phyloP scores from a whole-genome alignment of 805 yeast genomes.

The Candida nanaspora region DNA sequence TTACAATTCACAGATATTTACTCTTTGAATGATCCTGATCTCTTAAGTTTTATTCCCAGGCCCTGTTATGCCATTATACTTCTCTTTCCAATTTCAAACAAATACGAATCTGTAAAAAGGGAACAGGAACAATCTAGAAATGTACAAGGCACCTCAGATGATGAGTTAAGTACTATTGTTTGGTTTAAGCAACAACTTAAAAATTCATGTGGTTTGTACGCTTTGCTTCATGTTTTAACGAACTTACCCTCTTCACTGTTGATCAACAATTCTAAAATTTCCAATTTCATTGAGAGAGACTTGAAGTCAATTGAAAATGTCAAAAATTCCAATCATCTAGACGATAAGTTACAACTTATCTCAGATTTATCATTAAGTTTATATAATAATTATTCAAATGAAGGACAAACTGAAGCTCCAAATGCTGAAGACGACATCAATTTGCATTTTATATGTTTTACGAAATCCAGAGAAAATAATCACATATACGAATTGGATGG shows the following conservation, averaged over 20 bases:
- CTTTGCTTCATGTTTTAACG: slow-evolving; percentile 56
- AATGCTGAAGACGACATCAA: slow-evolving; percentile 45
- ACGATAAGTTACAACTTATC: slow-evolving; percentile 21
- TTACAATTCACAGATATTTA: slow-evolving; percentile 73
- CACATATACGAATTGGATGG: slow-evolving; percentile 85
- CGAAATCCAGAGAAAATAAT: slow-evolving; percentile 42
- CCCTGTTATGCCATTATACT: slow-evolving; percentile 74
- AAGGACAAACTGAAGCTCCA: slow-evolving; percentile 68
- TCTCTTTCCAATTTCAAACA: slow-evolving; percentile 69
- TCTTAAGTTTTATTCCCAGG: slow-evolving; percentile 71
- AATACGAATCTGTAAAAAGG: slow-evolving; percentile 46
- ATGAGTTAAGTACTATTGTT: slow-evolving; percentile 29
- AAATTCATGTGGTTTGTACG: slow-evolving; percentile 92
- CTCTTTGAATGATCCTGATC: slow-evolving; percentile 78
- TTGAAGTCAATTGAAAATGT: slow-evolving; percentile 4
- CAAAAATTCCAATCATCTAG: slow-evolving; percentile 13
- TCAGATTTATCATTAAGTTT: slow-evolving; percentile 19
- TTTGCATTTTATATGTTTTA: slow-evolving; percentile 73
- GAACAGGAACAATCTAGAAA: slow-evolving; percentile 16
- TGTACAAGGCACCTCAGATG: slow-evolving; percentile 15
- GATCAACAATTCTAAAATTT: slow-evolving; percentile 26
- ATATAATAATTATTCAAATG: slow-evolving; percentile 36
- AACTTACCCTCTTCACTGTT: slow-evolving; percentile 41
- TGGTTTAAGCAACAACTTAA: slow-evolving; percentile 84
- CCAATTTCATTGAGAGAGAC: slow-evolving; percentile 13